Base-by-base conservation (phyloP, 306 rosid genomes). In the Acacia melanoxylon region DNA sequence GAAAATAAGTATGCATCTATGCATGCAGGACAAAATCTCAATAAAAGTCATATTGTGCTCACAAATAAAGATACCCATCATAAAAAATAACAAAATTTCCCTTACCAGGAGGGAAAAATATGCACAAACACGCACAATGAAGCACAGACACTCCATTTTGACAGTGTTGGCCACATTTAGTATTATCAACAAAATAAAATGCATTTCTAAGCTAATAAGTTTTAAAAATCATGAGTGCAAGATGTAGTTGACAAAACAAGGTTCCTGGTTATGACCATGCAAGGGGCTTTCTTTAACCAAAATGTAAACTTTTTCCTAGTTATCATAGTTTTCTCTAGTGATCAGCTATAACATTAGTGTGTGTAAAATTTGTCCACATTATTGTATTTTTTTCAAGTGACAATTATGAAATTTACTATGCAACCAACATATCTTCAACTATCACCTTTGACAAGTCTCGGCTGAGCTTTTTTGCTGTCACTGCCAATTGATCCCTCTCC, bases 391-490 rank as follows among this genome's bases (percentile, higher is more conserved):
- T n/a, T 58, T 83, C 62, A 41, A 40, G 40, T 16, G 51, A 44
- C 51, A 37, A 45, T 46, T 20, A 20, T 35, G 27, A 11, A 54
- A 31, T 78, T 72, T 31, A 73, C 86, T 27, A 65, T 10, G 29
- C 76, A 54, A 67, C 29, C 76, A 75, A 44, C 58, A 58, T 17
- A 45, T 54, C 52, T 35, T 70, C n/a, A 51, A 62, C 40, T 56
- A 75, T 63, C 78, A 91, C 95, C 92, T 91, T 89, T 44, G 91
- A 89, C 82, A 91, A 87, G 82, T 91, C 95, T 41, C 91, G 89
- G 73, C 89, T 81, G 20, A 91, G 90, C 79, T 87, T 91, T 76
- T 89, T 91, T 0, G 88, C 75, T 17, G 92, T 85, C 87, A 82
- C 69, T 63, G 88, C 87, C 81, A 88, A 74, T 14, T 90, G 83